These are phyloP conservation scores for Phaeotremella fagi DNA, from an alignment of 768 basidiomycete species.

Conservation along the genomic window DNA sequence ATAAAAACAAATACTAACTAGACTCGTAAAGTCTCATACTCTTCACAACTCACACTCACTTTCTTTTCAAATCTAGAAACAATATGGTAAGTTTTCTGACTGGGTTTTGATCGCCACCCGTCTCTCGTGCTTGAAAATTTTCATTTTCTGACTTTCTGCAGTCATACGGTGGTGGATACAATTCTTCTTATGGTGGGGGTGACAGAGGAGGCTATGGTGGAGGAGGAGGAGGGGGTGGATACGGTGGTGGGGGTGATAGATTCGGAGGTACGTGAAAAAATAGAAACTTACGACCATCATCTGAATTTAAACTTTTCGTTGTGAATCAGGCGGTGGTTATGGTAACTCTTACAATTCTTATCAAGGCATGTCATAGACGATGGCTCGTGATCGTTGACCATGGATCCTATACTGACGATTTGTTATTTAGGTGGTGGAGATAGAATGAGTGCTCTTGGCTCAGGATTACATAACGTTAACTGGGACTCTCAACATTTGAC, in stretches of 20 bases:
- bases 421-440: constrained; percentile 43
- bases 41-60: too few species aligned
- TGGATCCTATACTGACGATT: neutral
- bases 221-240: neutral
- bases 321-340: neutral
- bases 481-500: constrained; percentile 71
- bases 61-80: too few species aligned
- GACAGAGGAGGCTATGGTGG: neutral
- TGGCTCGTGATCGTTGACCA: constrained; percentile 32
- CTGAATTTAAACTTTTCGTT: neutral
- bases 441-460: constrained; percentile 71
- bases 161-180: constrained; percentile 1
- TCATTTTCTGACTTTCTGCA: neutral
- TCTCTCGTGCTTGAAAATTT: neutral
- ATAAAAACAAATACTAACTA: too few species aligned
- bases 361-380: constrained; percentile 36
- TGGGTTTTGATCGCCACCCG: neutral
- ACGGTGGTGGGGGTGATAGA: neutral
- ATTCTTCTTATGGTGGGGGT: neutral
- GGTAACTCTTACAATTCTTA: neutral
- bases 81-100: neutral
- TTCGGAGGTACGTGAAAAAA: neutral
- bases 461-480: constrained; percentile 74
- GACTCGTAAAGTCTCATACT: too few species aligned
- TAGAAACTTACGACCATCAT: neutral